Evolutionary conservation across 495 filamentous ascomycete species (phyloP).

Genomic region (Gamarada debralockiae): DNA sequence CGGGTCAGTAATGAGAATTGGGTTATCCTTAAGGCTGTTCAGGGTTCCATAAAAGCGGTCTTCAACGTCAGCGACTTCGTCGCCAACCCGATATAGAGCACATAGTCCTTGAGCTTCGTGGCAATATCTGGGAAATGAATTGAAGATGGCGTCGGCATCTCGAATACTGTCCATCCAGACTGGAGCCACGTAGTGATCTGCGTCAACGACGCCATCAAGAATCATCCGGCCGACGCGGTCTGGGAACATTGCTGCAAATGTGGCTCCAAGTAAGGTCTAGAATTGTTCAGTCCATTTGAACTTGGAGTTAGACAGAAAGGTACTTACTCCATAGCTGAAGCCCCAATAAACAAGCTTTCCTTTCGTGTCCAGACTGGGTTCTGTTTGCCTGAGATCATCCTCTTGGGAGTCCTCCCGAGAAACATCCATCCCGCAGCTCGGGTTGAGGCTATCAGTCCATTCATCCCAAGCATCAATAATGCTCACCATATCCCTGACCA

Average conservation of each 20-base stretch:
- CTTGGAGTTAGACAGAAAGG: not conserved
- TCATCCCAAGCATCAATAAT: slow-evolving; percentile 46
- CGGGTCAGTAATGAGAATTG: slow-evolving; percentile 40
- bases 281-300: not conserved
- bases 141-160: slow-evolving; percentile 38
- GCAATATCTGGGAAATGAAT: slow-evolving; percentile 36
- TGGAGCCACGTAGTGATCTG: slow-evolving; percentile 38
- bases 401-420: not conserved
- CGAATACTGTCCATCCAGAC: slow-evolving; percentile 31
- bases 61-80: slow-evolving; percentile 38
- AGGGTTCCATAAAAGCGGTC: slow-evolving; percentile 38
- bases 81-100: slow-evolving; percentile 30
- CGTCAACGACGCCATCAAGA: slow-evolving; percentile 47
- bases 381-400: not conserved
- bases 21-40: slow-evolving; percentile 35
- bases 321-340: slow-evolving; percentile 55
- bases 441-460: slow-evolving; percentile 16
- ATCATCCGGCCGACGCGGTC: slow-evolving; percentile 35
- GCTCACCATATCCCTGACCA: slow-evolving; percentile 45
- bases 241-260: slow-evolving; percentile 45
- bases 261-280: slow-evolving; percentile 57
- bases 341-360: slow-evolving; percentile 56
- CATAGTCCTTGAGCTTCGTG: slow-evolving; percentile 29
- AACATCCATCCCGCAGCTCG: not conserved
- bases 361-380: slow-evolving; percentile 11